Conservation (phyloP, 1,284 basidiomycete species). For the Hypsizygus ulmarius region DNA sequence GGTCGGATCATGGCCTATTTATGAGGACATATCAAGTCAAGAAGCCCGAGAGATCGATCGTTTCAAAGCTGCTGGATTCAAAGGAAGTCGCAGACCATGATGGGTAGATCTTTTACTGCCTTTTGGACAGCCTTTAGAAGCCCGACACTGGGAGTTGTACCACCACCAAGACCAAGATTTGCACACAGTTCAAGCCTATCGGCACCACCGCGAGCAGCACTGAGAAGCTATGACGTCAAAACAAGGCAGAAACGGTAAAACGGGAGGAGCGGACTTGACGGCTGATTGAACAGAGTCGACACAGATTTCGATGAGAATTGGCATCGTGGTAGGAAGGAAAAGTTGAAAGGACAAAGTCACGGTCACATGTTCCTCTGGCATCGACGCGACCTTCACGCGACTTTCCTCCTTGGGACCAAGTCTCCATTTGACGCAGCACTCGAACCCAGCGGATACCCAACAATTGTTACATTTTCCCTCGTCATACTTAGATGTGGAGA, state of each 20-base stretch:
- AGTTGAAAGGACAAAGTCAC: neutral
- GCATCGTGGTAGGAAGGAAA: too few relatives aligned
- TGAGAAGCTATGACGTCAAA: constrained; percentile 27
- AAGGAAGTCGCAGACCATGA: constrained; percentile 55
- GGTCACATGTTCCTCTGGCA: constrained; percentile 8
- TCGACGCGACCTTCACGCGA: neutral
- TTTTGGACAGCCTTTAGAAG: constrained; percentile 56
- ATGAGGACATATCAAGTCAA: constrained; percentile 8
- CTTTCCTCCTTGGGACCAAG: neutral
- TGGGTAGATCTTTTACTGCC: constrained; percentile 45
- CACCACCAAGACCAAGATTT: constrained; percentile 70
- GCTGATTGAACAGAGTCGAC: constrained; percentile 78
- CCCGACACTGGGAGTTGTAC: constrained; percentile 75
- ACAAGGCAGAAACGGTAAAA: constrained; percentile 10
- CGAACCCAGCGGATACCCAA: neutral
- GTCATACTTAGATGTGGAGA: too few relatives aligned
- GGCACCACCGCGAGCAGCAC: constrained; percentile 67
- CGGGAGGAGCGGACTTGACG: constrained; percentile 46
- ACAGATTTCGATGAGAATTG: constrained; percentile 63
- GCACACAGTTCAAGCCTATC: constrained; percentile 77
- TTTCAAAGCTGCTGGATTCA: constrained; percentile 2
- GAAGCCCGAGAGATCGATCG: constrained; percentile 4
- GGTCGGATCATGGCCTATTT: constrained; percentile 75
- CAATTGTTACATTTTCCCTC: too few relatives aligned
- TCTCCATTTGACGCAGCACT: neutral